A percentile compares a stretch with the other conserved stretches of the same genome.
These are phyloP conservation scores for Cercospora zeina DNA, from an alignment of 2,329 filamentous ascomycete species.

Conservation along the genomic window DNA sequence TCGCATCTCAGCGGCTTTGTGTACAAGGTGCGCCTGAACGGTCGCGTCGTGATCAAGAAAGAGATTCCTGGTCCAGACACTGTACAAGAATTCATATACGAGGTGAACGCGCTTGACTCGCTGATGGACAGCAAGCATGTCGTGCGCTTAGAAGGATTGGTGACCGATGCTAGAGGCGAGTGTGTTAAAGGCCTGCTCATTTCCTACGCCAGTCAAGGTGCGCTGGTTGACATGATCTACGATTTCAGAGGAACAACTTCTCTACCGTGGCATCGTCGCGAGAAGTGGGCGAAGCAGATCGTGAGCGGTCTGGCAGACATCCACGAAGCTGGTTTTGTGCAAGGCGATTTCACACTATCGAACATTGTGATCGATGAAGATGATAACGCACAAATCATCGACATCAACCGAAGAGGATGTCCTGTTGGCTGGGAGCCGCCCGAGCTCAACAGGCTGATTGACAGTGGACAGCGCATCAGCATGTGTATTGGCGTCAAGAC, in stretches of 20 bases:
- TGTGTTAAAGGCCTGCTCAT: slow-evolving; percentile 86
- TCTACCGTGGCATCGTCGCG: slow-evolving; percentile 69
- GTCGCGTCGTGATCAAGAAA: slow-evolving; percentile 82
- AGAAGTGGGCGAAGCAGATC: slow-evolving; percentile 89
- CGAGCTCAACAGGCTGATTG: slow-evolving; percentile 80
- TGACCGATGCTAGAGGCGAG: slow-evolving; percentile 74
- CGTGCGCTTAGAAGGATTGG: slow-evolving; percentile 81
- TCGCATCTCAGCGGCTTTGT: slow-evolving; percentile 96
- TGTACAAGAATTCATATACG: slow-evolving; percentile 94
- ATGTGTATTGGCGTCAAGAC: slow-evolving; percentile 99
- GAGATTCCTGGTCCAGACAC: slow-evolving; percentile 96
- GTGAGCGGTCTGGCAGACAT: slow-evolving; percentile 86
- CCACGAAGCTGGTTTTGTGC: slow-evolving; percentile 93
- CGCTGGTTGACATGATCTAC: slow-evolving; percentile 87
- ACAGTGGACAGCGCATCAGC: slow-evolving; percentile 83
- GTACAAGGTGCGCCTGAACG: slow-evolving; percentile 79
- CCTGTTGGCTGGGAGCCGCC: slow-evolving; percentile 97
- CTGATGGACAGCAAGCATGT: slow-evolving; percentile 72
- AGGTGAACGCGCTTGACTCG: slow-evolving; percentile 88
- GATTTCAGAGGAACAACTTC: slow-evolving; percentile 61
- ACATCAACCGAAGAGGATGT: slow-evolving; percentile 96
- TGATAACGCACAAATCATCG: slow-evolving; percentile 91
- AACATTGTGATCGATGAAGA: slow-evolving; percentile 90
- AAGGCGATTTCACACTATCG: slow-evolving; percentile 94
- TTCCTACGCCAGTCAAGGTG: slow-evolving; percentile 80